phyloP scores from a whole-genome alignment of 2,329 filamentous ascomycete genomes.

The Apiospora koreana region DNA sequence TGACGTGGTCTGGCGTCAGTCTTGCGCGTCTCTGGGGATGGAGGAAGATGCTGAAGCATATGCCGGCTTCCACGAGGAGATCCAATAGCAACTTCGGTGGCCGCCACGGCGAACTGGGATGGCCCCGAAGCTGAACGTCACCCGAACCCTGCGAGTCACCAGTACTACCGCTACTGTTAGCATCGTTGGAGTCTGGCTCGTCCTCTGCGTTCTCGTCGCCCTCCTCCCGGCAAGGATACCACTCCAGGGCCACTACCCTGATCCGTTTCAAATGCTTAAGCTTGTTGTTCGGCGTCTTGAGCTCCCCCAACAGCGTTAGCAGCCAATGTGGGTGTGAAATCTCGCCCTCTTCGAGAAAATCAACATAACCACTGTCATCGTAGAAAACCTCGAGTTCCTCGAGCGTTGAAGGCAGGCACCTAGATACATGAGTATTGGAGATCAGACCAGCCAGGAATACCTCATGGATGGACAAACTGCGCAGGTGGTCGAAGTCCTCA shows the following conservation, averaged over 20 bases:
- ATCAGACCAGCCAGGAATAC: not conserved
- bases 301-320: not conserved
- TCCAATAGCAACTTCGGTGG: not conserved
- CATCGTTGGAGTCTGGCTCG: not conserved
- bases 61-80: not conserved
- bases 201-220: not conserved
- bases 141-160: not conserved
- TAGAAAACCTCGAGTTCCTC: slow-evolving; percentile 9
- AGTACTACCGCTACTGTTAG: too few species aligned
- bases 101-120: not conserved
- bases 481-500: not conserved
- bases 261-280: not conserved
- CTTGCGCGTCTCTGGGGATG: not conserved
- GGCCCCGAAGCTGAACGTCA: not conserved
- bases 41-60: slow-evolving; percentile 6
- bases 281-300: not conserved
- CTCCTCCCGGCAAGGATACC: not conserved
- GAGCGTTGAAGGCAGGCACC: not conserved
- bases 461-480: not conserved
- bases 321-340: not conserved
- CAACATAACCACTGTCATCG: not conserved
- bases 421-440: slow-evolving; percentile 1
- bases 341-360: not conserved
- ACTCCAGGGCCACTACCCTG: not conserved
- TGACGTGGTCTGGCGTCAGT: slow-evolving; percentile 1